Evolutionary conservation across 208 protist species (phyloP).

Genomic region (Entamoeba moshkovskii): DNA sequence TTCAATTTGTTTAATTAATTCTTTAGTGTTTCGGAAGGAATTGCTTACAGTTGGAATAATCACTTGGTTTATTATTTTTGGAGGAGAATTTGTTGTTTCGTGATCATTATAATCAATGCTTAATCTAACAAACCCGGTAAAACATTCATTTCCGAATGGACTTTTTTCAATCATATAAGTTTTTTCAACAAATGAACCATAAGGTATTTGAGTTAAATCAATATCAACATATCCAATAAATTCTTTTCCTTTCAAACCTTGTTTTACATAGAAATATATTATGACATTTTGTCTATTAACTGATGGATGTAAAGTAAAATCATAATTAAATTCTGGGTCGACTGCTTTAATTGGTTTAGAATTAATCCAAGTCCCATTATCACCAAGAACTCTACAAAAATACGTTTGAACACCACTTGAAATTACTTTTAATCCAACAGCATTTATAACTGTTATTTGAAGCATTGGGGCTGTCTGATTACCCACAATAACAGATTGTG

Average conservation of each 20-base stretch:
- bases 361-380: not conserved
- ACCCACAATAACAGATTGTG: not conserved
- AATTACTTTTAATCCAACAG: not conserved
- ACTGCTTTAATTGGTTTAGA: not conserved
- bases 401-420: not conserved
- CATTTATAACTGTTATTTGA: not conserved
- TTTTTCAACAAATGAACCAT: not conserved
- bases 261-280: not conserved
- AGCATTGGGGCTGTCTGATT: not conserved
- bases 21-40: not conserved
- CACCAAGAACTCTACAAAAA: not conserved
- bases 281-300: not conserved
- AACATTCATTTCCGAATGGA: not conserved
- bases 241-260: not conserved
- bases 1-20: not conserved
- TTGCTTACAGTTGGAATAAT: not conserved
- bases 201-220: not conserved
- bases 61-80: not conserved
- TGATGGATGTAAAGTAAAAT: not conserved
- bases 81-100: not conserved
- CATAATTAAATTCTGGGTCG: not conserved
- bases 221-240: not conserved
- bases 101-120: not conserved
- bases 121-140: not conserved
- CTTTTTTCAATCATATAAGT: not conserved